A percentile compares a stretch with the other conserved stretches of the same genome.
These are phyloP conservation scores for Boletus vinaceobasis DNA, from an alignment of 768 basidiomycete species.

Conservation along the genomic window DNA sequence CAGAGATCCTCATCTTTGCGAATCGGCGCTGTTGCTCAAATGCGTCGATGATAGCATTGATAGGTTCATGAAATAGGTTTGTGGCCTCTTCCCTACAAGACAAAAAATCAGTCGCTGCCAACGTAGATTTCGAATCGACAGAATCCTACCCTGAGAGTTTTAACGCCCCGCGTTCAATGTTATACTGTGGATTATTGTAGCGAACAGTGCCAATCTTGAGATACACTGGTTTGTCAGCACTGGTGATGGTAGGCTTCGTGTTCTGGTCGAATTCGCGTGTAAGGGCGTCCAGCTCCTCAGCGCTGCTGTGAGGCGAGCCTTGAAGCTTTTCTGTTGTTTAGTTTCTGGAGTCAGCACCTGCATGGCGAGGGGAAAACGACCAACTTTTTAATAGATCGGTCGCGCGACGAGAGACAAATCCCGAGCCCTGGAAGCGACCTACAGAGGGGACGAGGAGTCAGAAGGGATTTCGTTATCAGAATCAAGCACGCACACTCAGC, in stretches of 20 bases:
- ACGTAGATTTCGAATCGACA: neutral
- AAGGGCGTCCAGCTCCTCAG: neutral
- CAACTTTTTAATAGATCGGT: slow-evolving; percentile 33
- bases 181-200: neutral
- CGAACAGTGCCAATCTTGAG: neutral
- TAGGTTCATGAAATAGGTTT: slow-evolving; percentile 2
- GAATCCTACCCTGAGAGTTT: slow-evolving; percentile 5
- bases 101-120: neutral
- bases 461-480: neutral
- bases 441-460: neutral
- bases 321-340: slow-evolving; percentile 3
- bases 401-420: slow-evolving; percentile 44
- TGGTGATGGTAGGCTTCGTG: slow-evolving; percentile 3
- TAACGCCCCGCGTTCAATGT: slow-evolving; percentile 5
- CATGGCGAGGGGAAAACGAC: neutral
- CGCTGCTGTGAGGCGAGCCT: neutral
- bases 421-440: slow-evolving; percentile 47
- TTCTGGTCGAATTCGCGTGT: slow-evolving; percentile 3
- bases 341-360: neutral
- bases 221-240: neutral
- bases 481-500: slow-evolving; percentile 22
- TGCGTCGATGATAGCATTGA: slow-evolving; percentile 10
- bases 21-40: slow-evolving; percentile 7
- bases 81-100: slow-evolving; percentile 3
- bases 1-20: neutral